phyloP scores from a whole-genome alignment of 306 rosid species.

The Biancaea sappan region DNA sequence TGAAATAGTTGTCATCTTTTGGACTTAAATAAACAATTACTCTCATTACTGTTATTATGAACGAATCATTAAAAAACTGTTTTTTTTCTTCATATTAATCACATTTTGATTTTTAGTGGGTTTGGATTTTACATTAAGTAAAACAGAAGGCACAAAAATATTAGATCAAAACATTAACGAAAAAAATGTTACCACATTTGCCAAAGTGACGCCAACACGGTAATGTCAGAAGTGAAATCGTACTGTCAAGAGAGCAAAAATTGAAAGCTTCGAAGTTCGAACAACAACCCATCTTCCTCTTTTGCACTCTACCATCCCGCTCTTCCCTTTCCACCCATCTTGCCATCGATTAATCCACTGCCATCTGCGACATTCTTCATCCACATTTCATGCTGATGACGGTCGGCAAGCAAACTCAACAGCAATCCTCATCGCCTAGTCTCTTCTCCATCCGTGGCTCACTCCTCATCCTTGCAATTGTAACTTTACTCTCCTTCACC shows the following conservation, averaged over 20 bases:
- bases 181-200: not conserved
- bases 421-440: slow-evolving; percentile 34
- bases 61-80: too few species aligned
- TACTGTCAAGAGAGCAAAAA: not conserved
- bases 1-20: too few species aligned
- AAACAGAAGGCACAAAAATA: not conserved
- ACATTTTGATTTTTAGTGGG: not conserved
- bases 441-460: slow-evolving; percentile 68
- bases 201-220: not conserved
- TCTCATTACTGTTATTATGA: too few species aligned
- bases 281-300: not conserved
- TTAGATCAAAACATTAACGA: not conserved
- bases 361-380: not conserved
- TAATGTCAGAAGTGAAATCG: not conserved
- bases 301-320: not conserved
- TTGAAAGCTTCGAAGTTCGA: not conserved
- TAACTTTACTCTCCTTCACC: slow-evolving; percentile 75
- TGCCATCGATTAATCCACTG: too few species aligned
- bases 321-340: too few species aligned
- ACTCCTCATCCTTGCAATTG: slow-evolving; percentile 69
- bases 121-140: too few species aligned
- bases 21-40: too few species aligned
- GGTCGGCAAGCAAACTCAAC: slow-evolving; percentile 51
- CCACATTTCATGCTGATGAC: slow-evolving; percentile 46
- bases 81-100: not conserved